Base-by-base conservation (phyloP, 2,329 filamentous ascomycete genomes). In the Aureobasidium sp. region DNA sequence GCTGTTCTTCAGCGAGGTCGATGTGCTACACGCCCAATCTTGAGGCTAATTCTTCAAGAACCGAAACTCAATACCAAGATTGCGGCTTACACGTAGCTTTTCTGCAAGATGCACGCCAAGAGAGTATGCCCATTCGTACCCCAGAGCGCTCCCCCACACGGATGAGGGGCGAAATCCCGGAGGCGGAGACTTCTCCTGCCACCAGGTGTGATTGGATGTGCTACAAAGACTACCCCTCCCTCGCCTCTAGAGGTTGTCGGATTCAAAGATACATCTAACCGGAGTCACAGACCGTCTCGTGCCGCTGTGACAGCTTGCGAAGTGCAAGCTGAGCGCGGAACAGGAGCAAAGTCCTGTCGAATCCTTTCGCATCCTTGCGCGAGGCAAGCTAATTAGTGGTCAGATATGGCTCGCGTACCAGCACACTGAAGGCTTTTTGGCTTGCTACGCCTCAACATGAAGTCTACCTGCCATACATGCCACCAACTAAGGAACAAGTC, bases 21-120 rank as follows among this genome's bases (percentile, higher is more conserved):
- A 29, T 38, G 56, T 36, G 43, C 16, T 50, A 60, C 56, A 50
- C 23, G 55, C 29, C 40, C 55, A 58, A 45, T 45, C 20, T 58
- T n/a, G 40, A 58, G 48, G 40, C 40, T 25, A 16, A n/a, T 20
- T 58, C 27, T 23, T 11, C 9, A 27, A 47, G 33, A 27, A 27
- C 25, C 18, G 25, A 31, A n/a, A 20, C 31, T 18, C 40, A 23
- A 45, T 45, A 58, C 20, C 55, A 27, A 58, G 55, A 58, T 45
- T 58, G 6, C 38, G 40, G 40, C 38, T 56, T 25, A 31, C 53
- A 56, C 42, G 55, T 58, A 45, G 18, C 55, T 58, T 45, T 45
- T 43, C 53, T 43, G 29, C 38, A 42, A 43, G 25, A 56, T 56
- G 9, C 18, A 42, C 25, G 53, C 53, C 53, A 56, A 56, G 53